Conservation (phyloP, 768 basidiomycete species). For the Wakefieldia striispora region DNA sequence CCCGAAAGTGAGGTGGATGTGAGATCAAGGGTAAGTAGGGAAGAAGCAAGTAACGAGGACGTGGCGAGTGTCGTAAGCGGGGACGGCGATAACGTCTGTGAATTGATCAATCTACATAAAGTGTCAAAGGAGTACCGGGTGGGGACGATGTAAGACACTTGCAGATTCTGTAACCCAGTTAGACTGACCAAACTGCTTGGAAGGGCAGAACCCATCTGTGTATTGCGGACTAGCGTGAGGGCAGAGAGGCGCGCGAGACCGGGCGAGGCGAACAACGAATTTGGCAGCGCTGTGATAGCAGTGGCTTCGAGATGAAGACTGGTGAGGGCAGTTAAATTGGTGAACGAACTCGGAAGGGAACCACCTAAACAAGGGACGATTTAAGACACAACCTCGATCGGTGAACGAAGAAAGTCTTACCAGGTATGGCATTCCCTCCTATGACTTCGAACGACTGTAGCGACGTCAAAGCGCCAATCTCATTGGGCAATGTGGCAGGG, state of each 20-base stretch:
- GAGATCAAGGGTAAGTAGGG: constrained; percentile 38
- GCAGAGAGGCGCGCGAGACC: constrained; percentile 34
- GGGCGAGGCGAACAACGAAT: constrained; percentile 33
- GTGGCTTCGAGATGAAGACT: constrained; percentile 44
- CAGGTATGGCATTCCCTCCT: constrained; percentile 42
- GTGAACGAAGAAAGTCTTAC: constrained; percentile 25
- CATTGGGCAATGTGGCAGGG: constrained; percentile 42
- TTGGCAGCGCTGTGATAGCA: constrained; percentile 35
- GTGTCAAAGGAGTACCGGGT: constrained; percentile 1
- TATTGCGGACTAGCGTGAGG: constrained; percentile 40
- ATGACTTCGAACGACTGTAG: constrained; percentile 39
- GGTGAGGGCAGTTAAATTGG: constrained; percentile 35
- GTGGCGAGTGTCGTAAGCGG: constrained; percentile 31
- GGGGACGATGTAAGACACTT: neutral
- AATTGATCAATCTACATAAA: constrained; percentile 34
- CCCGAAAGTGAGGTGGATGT: constrained; percentile 40
- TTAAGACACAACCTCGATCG: neutral
- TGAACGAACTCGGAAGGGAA: constrained; percentile 38
- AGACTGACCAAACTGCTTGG: constrained; percentile 35
- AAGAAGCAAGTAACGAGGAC: constrained; percentile 32
- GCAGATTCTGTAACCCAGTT: constrained; percentile 39
- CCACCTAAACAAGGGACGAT: constrained; percentile 33
- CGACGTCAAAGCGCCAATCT: constrained; percentile 39
- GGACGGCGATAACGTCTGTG: constrained; percentile 33
- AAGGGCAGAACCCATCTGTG: constrained; percentile 36